Evolutionary conservation across 768 basidiomycete genomes (phyloP), one percentile per base, ranked within the genome.

Genomic region (Kwoniella botswanensis): DNA sequence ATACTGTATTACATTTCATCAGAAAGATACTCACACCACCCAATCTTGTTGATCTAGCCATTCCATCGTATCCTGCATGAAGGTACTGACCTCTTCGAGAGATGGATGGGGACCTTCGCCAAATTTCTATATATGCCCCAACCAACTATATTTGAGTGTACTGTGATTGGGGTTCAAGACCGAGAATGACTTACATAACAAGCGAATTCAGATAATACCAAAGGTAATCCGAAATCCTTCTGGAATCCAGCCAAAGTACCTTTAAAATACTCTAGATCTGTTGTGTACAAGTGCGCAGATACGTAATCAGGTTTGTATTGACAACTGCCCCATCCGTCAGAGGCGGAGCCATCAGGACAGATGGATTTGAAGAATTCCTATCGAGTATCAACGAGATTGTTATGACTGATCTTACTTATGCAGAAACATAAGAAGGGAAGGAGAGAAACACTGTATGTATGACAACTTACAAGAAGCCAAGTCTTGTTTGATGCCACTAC

Each of bases 181-280:
- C 29, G 4, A 12, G 15, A 21, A 65, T 3, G 2, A 68, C 66
- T 68, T n/a, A 74, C 70, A 56, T 67, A 52, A 41, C 68, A 70
- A 29, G 74, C 74, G 29, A 70, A 72, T 57, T 75, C 74, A 12
- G 71, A 67, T 10, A 75, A 26, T 9, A 75, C 55, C 44, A 75
- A 35, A 18, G 68, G 68, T 41, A 70, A 41, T 12, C 68, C 65
- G 41, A 75, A 71, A 4, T 53, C 44, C 29, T 43, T 56, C 9
- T 70, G 59, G 24, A 70, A 72, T 13, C 17, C 55, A 46, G 58
- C 21, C 6, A 75, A 65, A 1, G 42, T 62, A 24, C 59, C 52
- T 15, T 59, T 67, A 26, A 75, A 64, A 22, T 63, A 58, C 9
- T 64, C 62, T 22, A 63, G 13, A 17, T 72, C 62, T 11, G 60